phyloP scores from a whole-genome alignment of 768 basidiomycete species.

The Cubamyces sp. region DNA sequence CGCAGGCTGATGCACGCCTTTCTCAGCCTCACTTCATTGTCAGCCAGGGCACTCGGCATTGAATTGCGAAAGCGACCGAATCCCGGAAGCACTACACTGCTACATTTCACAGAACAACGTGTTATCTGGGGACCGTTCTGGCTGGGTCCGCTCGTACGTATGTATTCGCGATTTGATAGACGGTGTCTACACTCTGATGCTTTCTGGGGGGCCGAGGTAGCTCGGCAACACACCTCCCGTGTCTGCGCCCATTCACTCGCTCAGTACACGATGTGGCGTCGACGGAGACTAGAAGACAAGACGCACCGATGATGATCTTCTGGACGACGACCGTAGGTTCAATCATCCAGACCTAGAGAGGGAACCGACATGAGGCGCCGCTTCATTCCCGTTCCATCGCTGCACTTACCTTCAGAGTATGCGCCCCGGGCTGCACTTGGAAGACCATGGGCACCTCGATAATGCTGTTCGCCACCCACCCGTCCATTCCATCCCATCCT shows the following conservation, averaged over 20 bases:
- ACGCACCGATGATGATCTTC: constrained; percentile 61
- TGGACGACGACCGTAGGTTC: constrained; percentile 64
- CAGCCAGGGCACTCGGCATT: too few relatives aligned
- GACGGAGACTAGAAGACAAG: neutral
- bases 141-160: neutral
- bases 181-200: constrained; percentile 33
- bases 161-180: neutral
- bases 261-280: constrained; percentile 1
- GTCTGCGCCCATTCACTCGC: constrained; percentile 40
- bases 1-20: too few relatives aligned
- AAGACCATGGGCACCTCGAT: constrained; percentile 46
- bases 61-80: too few relatives aligned
- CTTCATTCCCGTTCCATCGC: constrained; percentile 8
- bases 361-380: neutral
- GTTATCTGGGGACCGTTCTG: neutral
- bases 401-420: constrained; percentile 56
- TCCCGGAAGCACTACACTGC: too few relatives aligned
- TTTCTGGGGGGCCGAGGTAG: constrained; percentile 70
- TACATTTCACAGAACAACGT: constrained; percentile 6
- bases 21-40: too few relatives aligned
- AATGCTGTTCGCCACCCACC: constrained; percentile 58
- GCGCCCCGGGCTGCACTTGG: constrained; percentile 51
- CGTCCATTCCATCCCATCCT: constrained; percentile 51
- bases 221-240: constrained; percentile 57
- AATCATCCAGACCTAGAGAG: constrained; percentile 52